Base-by-base conservation (phyloP, 192 early-diverging fungal species). In the Coemansia sp. region DNA sequence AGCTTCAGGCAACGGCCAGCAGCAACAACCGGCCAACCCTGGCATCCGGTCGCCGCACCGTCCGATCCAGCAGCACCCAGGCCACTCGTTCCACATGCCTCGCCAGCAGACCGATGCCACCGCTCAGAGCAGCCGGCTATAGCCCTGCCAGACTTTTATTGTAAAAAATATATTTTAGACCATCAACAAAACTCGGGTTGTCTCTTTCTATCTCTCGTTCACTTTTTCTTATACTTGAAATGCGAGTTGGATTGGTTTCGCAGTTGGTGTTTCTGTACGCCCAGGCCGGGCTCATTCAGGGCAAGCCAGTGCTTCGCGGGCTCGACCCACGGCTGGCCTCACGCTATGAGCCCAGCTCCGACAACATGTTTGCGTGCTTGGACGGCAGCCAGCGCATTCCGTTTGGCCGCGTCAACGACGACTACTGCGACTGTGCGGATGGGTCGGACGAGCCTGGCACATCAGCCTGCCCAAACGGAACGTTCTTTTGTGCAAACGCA, bases 391-490 rank as follows among this genome's bases (percentile, higher is more conserved):
- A 81, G 26, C 69, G 39, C 20, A 91, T 98, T 26, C 85, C 87
- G 1, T 88, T 85, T 59, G 68, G 73, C 1, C 83, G 86, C 2
- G 86, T 98, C 43, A 98, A 98, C 58, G 95, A 98, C 73, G 93
- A 98, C 75, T 98, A 95, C 64, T 98, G 96, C 83, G 95, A 98
- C 78, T 98, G 96, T 66, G 23, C 81, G 43, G 96, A 98, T 75
- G 94, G 95, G 3, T 90, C 88, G 13, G 96, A 98, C 72, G 96
- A 98, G 69, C 93, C 95, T 22, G 96, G 95, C 9, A 97, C 97
- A 2, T 91, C 94, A 9, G 97, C 97, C 7, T 99, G 97, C 73
- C 71, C 71, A 20, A 88, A 92, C 62, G 82, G 85, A 2, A 41
- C 54, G 3, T 99, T 97, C 64, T 90, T 93, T 62, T 99, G 97